Conservation (phyloP, 768 basidiomycete species). For the Gyrodon lividus region DNA sequence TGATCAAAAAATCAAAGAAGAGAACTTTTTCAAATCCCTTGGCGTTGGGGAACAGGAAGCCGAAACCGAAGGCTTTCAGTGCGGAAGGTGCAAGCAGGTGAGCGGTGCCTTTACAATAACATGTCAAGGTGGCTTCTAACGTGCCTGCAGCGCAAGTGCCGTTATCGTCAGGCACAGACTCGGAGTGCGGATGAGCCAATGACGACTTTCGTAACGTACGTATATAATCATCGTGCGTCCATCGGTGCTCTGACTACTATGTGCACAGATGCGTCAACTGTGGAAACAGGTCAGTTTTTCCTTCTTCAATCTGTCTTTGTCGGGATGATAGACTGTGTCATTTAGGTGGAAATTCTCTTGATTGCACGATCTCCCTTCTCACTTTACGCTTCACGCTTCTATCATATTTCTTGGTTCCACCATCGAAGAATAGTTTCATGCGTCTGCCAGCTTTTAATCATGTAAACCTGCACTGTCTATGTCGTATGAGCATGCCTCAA, state of each 20-base stretch:
- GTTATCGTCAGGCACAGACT: slow-evolving; percentile 95
- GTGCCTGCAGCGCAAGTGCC: slow-evolving; percentile 65
- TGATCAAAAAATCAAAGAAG: slow-evolving; percentile 76
- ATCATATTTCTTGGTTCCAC: slow-evolving; percentile 8
- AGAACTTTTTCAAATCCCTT: slow-evolving; percentile 88
- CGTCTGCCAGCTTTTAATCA: slow-evolving; percentile 10
- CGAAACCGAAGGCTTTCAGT: slow-evolving; percentile 98
- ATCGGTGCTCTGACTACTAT: slow-evolving; percentile 1
- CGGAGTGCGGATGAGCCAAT: slow-evolving; percentile 98
- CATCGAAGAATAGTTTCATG: slow-evolving; percentile 1
- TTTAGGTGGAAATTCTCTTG: slow-evolving; percentile 65
- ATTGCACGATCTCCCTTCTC: slow-evolving; percentile 8
- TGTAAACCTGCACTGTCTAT: slow-evolving; percentile 24
- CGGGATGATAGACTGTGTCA: background rate
- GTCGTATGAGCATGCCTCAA: slow-evolving; percentile 9
- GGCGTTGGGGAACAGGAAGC: slow-evolving; percentile 88
- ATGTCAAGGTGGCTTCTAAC: background rate
- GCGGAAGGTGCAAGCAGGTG: slow-evolving; percentile 89
- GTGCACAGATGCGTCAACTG: slow-evolving; percentile 60
- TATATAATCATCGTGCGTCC: slow-evolving; percentile 9
- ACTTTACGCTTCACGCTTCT: slow-evolving; percentile 4
- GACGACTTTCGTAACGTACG: slow-evolving; percentile 93
- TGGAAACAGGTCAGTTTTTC: slow-evolving; percentile 49
- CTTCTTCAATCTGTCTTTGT: background rate
- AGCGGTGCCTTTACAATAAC: slow-evolving; percentile 11